Evolutionary conservation across 83 land plant species (phyloP).

Genomic region (Picea abies): DNA sequence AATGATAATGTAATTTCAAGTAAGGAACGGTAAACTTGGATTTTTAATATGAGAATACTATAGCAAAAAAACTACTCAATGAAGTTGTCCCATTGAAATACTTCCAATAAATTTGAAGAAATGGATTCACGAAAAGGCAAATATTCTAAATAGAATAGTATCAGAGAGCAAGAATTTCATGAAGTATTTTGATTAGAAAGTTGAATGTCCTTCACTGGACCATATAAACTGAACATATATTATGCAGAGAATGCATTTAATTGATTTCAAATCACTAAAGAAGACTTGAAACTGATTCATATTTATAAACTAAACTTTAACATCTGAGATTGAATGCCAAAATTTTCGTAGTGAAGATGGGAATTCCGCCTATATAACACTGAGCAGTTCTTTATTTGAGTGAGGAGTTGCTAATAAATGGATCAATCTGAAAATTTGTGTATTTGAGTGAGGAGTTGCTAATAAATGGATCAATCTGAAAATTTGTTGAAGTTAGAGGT

Average conservation of each 20-base stretch:
- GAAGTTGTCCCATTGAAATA: background rate
- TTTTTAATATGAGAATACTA: background rate
- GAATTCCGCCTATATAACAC: too few relatives aligned
- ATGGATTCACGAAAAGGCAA: background rate
- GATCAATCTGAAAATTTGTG: too few relatives aligned
- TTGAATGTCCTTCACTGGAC: too few relatives aligned
- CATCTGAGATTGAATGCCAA: too few relatives aligned
- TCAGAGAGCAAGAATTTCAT: background rate
- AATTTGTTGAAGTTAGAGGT: too few relatives aligned
- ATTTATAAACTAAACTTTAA: too few relatives aligned
- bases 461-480: too few relatives aligned
- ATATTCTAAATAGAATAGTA: background rate
- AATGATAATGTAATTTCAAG: background rate
- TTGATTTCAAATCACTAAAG: background rate
- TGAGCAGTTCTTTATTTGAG: too few relatives aligned
- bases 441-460: too few relatives aligned
- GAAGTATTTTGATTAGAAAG: too few relatives aligned
- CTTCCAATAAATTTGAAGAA: background rate
- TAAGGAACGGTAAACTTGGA: background rate
- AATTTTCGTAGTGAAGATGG: too few relatives aligned
- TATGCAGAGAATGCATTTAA: background rate
- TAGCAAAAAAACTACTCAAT: background rate
- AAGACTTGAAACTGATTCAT: background rate
- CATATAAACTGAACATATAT: background rate
- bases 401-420: too few relatives aligned